Evolutionary conservation across 2,329 filamentous ascomycete species (phyloP).

Genomic region (Dactylellina sp.): DNA sequence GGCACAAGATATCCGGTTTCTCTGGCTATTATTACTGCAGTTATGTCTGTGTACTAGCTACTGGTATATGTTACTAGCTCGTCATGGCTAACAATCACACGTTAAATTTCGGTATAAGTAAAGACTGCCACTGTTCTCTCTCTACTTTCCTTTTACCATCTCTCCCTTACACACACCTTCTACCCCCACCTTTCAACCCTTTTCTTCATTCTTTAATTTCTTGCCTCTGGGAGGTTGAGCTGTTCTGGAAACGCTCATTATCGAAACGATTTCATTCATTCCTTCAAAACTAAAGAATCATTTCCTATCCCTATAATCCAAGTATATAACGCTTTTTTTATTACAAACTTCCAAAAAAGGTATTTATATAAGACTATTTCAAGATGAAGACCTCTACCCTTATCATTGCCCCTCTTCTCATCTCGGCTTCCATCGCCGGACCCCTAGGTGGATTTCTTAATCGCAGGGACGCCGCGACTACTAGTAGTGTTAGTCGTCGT

Average conservation of each 20-base stretch:
- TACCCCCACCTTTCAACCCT: not conserved
- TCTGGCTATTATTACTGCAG: not conserved
- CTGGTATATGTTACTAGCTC: not conserved
- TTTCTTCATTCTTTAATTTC: slow-evolving; percentile 38
- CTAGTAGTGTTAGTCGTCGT: slow-evolving; percentile 7
- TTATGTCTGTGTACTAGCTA: not conserved
- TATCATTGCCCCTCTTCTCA: slow-evolving; percentile 39
- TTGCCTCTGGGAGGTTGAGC: slow-evolving; percentile 50
- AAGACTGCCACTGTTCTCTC: slow-evolving; percentile 14
- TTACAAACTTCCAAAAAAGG: not conserved
- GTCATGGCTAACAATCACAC: too few species aligned
- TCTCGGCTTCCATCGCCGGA: slow-evolving; percentile 30
- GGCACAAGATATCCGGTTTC: slow-evolving; percentile 6
- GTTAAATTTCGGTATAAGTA: slow-evolving; percentile 26
- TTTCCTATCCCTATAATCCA: not conserved
- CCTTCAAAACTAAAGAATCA: not conserved
- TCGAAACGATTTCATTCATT: slow-evolving; percentile 13
- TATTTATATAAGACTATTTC: not conserved
- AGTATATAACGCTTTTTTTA: not conserved
- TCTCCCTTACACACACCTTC: not conserved
- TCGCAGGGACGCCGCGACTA: not conserved
- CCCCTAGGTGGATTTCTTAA: not conserved
- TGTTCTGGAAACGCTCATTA: slow-evolving; percentile 54
- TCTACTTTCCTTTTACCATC: slow-evolving; percentile 12
- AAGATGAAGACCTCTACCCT: slow-evolving; percentile 45